Percentiles rank a stretch among this genome's conserved stretches.
These are phyloP conservation scores for Paramecium tetraurelia DNA, from an alignment of 73 alveolate species.

Conservation along the genomic window DNA sequence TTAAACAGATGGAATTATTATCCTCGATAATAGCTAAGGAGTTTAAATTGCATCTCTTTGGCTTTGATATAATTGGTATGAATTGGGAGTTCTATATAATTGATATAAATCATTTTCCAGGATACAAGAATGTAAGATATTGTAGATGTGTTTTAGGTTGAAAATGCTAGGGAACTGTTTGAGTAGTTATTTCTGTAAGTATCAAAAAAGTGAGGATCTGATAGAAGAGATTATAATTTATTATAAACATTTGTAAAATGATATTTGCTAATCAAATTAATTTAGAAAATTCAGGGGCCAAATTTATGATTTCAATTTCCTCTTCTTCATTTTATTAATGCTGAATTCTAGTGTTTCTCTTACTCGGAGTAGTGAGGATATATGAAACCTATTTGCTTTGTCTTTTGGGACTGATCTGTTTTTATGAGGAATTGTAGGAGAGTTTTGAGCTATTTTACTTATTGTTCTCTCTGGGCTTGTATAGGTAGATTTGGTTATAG, in stretches of 20 bases:
- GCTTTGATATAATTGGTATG: constrained; percentile 34
- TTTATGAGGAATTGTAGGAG: not conserved
- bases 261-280: not conserved
- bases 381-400: not conserved
- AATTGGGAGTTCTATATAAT: not conserved
- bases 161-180: not conserved
- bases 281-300: constrained; percentile 41
- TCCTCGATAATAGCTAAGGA: not conserved
- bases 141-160: not conserved
- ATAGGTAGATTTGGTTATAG: not conserved
- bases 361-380: not conserved
- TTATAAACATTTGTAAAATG: not conserved
- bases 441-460: not conserved
- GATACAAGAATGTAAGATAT: constrained; percentile 5
- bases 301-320: not conserved
- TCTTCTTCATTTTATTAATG: not conserved
- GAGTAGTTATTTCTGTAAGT: not conserved
- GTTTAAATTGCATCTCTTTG: not conserved
- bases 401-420: not conserved
- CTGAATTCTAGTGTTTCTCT: not conserved
- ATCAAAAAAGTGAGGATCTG: not conserved
- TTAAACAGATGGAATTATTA: not conserved
- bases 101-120: constrained; percentile 49
- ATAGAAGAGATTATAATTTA: not conserved
- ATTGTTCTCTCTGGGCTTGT: not conserved